Base-by-base conservation (phyloP, 306 rosid species). In the Carpinus fangiana region DNA sequence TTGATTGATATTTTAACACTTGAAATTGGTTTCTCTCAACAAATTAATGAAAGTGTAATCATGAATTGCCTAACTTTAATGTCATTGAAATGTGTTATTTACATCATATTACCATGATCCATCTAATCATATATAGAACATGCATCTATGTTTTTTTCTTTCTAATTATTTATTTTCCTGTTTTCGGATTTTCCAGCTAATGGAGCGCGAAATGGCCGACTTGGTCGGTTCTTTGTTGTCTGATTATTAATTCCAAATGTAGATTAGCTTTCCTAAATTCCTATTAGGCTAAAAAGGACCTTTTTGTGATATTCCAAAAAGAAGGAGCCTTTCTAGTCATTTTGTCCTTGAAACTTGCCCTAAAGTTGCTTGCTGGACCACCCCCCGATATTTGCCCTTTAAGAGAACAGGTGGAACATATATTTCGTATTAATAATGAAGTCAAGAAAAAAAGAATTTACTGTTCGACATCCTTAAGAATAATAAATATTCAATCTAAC, bases 301-400 rank as follows among this genome's bases (percentile, higher is more conserved):
- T 85, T 92, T 88, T 84, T 80, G 93, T 20, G 82, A 92, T 82
- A 85, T 85, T 75, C 48, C 77, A 79, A 82, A 88, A 88, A 88
- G 84, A 82, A 83, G 73, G 85, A 79, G 78, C 80, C 88, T 88
- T 88, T 83, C 83, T 81, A 72, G 92, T 86, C 90, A 83, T 80
- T 86, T 83, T 70, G 71, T 82, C 82, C 81, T 86, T 55, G 86
- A 80, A 86, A 86, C 54, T 52, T 83, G 92, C 81, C 87, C 89
- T 80, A 65, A 85, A 78, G 82, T 76, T 83, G 85, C 81, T 84
- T 36, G 79, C 88, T 81, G 83, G 85, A 83, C 54, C 76, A 65
- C 65, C 65, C 57, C 70, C 53, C 28, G 43, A 64, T 78, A 73
- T 80, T 78, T 75, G 59, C 56, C 62, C 75, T 71, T 54, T 47